phyloP scores from a whole-genome alignment of 2,329 filamentous ascomycete species.

The Lecanicillium sp. region DNA sequence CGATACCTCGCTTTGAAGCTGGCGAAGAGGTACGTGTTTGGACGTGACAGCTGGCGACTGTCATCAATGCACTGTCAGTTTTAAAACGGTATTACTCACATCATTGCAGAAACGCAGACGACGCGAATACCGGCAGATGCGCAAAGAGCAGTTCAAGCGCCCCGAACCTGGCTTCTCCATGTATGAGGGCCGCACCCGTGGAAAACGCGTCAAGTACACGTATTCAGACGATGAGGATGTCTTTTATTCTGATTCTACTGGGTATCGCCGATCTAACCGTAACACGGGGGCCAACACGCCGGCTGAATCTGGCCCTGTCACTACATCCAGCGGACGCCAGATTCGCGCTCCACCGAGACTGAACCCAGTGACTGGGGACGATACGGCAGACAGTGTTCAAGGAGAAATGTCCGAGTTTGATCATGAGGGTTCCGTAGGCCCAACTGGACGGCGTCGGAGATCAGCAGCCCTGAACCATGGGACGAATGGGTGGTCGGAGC shows the following conservation, averaged over 20 bases:
- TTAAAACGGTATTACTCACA: slow-evolving; percentile 11
- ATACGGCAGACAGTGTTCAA: slow-evolving; percentile 37
- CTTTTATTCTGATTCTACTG: slow-evolving; percentile 55
- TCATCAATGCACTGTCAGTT: not conserved
- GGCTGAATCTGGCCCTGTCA: slow-evolving; percentile 53
- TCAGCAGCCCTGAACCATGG: slow-evolving; percentile 41
- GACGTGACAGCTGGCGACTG: not conserved
- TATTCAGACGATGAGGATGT: slow-evolving; percentile 84
- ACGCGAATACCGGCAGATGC: slow-evolving; percentile 80
- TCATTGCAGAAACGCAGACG: slow-evolving; percentile 74
- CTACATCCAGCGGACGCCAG: slow-evolving; percentile 84
- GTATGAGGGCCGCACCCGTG: slow-evolving; percentile 92
- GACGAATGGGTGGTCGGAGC: slow-evolving; percentile 38
- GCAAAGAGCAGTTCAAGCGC: slow-evolving; percentile 79
- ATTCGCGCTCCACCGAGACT: slow-evolving; percentile 61
- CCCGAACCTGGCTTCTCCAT: slow-evolving; percentile 85
- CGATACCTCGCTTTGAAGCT: slow-evolving; percentile 84
- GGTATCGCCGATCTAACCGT: slow-evolving; percentile 59
- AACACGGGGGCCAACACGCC: slow-evolving; percentile 70
- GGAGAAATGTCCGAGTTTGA: slow-evolving; percentile 34
- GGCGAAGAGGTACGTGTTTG: slow-evolving; percentile 67
- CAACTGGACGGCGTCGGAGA: slow-evolving; percentile 41
- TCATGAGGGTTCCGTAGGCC: slow-evolving; percentile 31
- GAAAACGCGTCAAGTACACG: slow-evolving; percentile 94
- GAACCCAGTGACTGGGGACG: slow-evolving; percentile 52